Evolutionary conservation across 2,329 filamentous ascomycete genomes (phyloP).

Genomic region (Neofusicoccum umdonicola): DNA sequence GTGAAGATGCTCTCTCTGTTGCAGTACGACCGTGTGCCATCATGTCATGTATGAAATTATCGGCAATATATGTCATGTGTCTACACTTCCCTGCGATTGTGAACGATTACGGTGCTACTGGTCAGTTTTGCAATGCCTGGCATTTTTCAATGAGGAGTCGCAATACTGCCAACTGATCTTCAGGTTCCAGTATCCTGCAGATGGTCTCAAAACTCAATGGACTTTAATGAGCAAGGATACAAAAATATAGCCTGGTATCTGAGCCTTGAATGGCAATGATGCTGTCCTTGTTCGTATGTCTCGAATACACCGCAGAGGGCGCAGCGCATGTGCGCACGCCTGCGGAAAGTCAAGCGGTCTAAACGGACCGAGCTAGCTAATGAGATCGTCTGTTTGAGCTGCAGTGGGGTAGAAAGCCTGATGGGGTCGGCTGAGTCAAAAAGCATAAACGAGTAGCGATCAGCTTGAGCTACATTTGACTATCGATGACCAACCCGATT

Average conservation of each 20-base stretch:
- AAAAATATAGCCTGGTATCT: neutral
- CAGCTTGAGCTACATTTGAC: neutral
- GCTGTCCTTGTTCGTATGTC: neutral
- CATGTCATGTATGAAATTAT: too few relatives aligned
- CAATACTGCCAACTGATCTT: neutral
- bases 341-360: neutral
- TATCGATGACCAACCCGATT: neutral
- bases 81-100: too few relatives aligned
- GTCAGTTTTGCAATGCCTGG: too few relatives aligned
- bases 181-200: neutral
- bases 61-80: too few relatives aligned
- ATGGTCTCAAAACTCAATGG: neutral
- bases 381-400: neutral
- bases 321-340: neutral
- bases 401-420: neutral
- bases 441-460: neutral
- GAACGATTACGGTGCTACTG: too few relatives aligned
- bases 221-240: neutral
- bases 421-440: neutral
- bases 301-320: neutral
- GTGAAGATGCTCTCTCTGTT: too few relatives aligned
- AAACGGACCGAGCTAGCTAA: neutral
- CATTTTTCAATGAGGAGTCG: too few relatives aligned
- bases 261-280: neutral
- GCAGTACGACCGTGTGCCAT: too few relatives aligned